phyloP scores from a whole-genome alignment of 2,329 filamentous ascomycete genomes.

The Fusarium aywerte region DNA sequence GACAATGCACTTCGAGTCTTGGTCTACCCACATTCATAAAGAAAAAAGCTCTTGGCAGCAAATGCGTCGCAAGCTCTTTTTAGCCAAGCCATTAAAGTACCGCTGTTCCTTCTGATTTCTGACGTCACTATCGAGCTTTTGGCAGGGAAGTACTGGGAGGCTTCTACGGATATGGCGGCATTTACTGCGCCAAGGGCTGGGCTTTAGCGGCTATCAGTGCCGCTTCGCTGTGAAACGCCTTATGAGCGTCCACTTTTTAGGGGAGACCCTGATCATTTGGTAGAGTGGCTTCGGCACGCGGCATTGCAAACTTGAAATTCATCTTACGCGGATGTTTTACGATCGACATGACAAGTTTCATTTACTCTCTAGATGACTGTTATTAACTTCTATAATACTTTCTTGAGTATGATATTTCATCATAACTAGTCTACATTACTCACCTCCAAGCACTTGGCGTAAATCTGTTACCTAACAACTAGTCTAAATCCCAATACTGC shows the following conservation, averaged over 20 bases:
- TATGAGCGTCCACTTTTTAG: constrained; percentile 5
- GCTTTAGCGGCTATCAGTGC: constrained; percentile 31
- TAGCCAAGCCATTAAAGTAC: constrained; percentile 22
- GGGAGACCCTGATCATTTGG: constrained; percentile 28
- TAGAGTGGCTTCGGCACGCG: constrained; percentile 34
- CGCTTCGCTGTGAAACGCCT: constrained; percentile 21
- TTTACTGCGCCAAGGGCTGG: constrained; percentile 36
- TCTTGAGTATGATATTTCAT: background rate
- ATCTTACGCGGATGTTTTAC: background rate
- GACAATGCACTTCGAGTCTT: constrained; percentile 2
- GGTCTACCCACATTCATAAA: constrained; percentile 30
- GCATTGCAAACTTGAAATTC: constrained; percentile 18
- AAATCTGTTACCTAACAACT: constrained; percentile 2
- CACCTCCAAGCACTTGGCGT: constrained; percentile 3
- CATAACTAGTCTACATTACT: background rate
- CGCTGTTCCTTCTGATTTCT: constrained; percentile 21
- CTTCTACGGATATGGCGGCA: constrained; percentile 37
- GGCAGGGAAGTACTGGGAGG: constrained; percentile 15
- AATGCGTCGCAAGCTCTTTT: constrained; percentile 38
- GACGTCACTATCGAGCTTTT: constrained; percentile 38
- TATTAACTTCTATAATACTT: no score
- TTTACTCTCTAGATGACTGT: background rate
- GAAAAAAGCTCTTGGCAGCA: constrained; percentile 29
- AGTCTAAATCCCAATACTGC: background rate
- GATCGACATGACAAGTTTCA: constrained; percentile 2